Evolutionary conservation across 2,329 filamentous ascomycete genomes (phyloP).

Genomic region (Gaeumannomyces tritici): DNA sequence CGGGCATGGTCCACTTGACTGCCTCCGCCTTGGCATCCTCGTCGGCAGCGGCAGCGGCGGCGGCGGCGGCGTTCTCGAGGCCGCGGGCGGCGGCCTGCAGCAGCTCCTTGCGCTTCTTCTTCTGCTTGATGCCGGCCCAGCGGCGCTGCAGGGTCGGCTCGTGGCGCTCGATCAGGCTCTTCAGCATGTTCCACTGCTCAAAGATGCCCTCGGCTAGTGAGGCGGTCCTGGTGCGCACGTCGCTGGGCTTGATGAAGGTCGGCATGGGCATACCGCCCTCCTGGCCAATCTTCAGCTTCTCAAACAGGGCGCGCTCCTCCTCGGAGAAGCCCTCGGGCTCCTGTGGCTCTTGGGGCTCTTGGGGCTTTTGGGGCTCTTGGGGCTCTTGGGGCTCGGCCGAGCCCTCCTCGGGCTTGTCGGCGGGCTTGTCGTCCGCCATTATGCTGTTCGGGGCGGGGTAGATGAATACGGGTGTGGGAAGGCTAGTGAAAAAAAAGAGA

Average conservation of each 20-base stretch:
- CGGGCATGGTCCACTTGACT: slow-evolving; percentile 5
- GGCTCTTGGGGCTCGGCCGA: no score
- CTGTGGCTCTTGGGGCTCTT: no score
- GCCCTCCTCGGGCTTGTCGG: no score
- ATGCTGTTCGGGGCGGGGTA: not conserved
- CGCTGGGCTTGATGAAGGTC: slow-evolving; percentile 9
- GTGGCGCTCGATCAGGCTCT: slow-evolving; percentile 35
- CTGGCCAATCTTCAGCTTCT: slow-evolving; percentile 10
- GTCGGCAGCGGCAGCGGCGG: not conserved
- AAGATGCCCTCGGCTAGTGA: slow-evolving; percentile 7
- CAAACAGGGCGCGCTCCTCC: slow-evolving; percentile 9
- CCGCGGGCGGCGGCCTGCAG: slow-evolving; percentile 2
- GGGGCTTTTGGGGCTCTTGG: slow-evolving; percentile 3
- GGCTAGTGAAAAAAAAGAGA: not conserved
- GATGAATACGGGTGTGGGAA: not conserved
- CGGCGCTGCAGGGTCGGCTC: slow-evolving; percentile 40
- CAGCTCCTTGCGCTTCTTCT: slow-evolving; percentile 7
- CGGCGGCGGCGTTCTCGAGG: not conserved
- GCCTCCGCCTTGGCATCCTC: not conserved
- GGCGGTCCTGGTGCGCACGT: slow-evolving; percentile 5
- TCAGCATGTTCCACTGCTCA: slow-evolving; percentile 16
- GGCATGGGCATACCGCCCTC: slow-evolving; percentile 10
- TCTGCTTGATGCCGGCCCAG: slow-evolving; percentile 25
- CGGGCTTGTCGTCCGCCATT: not conserved
- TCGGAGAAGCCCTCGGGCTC: slow-evolving; percentile 10